phyloP scores from a whole-genome alignment of 2,329 filamentous ascomycete species.

The Ilyonectria mors-panacis region DNA sequence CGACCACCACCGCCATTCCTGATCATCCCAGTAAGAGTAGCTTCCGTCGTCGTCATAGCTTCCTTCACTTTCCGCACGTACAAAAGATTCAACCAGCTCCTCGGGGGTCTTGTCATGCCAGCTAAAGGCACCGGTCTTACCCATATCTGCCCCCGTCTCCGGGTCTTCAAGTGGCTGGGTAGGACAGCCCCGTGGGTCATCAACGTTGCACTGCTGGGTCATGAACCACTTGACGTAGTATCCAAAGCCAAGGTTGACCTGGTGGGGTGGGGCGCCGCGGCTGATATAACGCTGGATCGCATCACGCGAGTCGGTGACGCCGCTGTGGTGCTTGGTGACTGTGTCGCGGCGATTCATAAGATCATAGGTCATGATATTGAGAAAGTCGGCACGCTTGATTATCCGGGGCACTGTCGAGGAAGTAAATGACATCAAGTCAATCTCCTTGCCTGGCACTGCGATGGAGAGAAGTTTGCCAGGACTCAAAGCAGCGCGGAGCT shows the following conservation, averaged over 20 bases:
- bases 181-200: constrained; percentile 66
- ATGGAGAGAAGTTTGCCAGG: constrained; percentile 73
- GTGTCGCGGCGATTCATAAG: constrained; percentile 79
- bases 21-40: constrained; percentile 77
- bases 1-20: constrained; percentile 77
- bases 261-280: constrained; percentile 65
- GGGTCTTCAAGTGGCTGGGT: constrained; percentile 72
- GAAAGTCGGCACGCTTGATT: constrained; percentile 71
- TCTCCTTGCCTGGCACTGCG: constrained; percentile 75
- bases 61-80: constrained; percentile 66
- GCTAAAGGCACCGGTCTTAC: constrained; percentile 72
- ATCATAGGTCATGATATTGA: constrained; percentile 81
- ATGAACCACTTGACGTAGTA: constrained; percentile 78
- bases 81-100: constrained; percentile 71
- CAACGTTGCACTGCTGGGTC: constrained; percentile 60
- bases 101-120: constrained; percentile 70
- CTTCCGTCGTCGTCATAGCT: constrained; percentile 73
- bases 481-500: constrained; percentile 72
- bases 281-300: constrained; percentile 72
- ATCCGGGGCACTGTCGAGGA: constrained; percentile 71
- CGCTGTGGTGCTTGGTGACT: constrained; percentile 75
- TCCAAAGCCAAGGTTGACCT: constrained; percentile 75
- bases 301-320: constrained; percentile 68
- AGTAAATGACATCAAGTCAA: constrained; percentile 79
- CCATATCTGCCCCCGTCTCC: constrained; percentile 68